phyloP scores from a whole-genome alignment of 1,284 basidiomycete genomes.

The Ustilago lituana region DNA sequence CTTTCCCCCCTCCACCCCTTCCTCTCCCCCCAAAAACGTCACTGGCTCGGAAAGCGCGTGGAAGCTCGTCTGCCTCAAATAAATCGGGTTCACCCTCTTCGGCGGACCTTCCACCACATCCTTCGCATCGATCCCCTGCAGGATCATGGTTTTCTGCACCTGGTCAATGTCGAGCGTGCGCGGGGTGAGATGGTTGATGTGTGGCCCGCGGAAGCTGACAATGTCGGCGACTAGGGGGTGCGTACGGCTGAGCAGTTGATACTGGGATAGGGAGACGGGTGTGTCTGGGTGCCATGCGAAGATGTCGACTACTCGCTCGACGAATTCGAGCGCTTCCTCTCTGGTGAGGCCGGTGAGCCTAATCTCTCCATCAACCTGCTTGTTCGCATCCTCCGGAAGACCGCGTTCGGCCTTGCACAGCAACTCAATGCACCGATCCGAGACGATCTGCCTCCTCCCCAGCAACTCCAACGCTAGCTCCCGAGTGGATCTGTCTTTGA shows the following conservation, averaged over 20 bases:
- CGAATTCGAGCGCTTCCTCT: constrained; percentile 53
- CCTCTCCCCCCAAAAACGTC: constrained; percentile 55
- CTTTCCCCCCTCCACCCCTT: constrained; percentile 45
- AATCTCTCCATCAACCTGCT: constrained; percentile 35
- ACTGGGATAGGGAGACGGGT: constrained; percentile 63
- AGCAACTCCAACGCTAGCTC: constrained; percentile 61
- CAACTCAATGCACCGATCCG: constrained; percentile 59
- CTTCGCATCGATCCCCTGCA: constrained; percentile 68
- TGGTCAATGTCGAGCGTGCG: constrained; percentile 69
- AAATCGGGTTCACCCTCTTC: constrained; percentile 65
- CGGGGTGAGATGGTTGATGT: constrained; percentile 70
- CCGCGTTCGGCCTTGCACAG: constrained; percentile 62
- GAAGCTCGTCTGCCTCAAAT: constrained; percentile 69
- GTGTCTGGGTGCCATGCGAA: constrained; percentile 69
- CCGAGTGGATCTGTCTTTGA: constrained; percentile 58
- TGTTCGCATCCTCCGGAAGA: constrained; percentile 50
- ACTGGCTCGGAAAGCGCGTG: constrained; percentile 69
- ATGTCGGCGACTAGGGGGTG: constrained; percentile 69
- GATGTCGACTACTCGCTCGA: constrained; percentile 67
- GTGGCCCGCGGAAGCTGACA: constrained; percentile 68
- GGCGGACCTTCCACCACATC: constrained; percentile 69
- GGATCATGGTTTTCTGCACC: constrained; percentile 68
- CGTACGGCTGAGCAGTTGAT: constrained; percentile 62
- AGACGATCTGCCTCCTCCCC: constrained; percentile 66
- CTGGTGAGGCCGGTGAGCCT: neutral